These are phyloP conservation scores for Blastobotrys ciferrii DNA, from an alignment of 1,139 yeast species.

Conservation along the genomic window DNA sequence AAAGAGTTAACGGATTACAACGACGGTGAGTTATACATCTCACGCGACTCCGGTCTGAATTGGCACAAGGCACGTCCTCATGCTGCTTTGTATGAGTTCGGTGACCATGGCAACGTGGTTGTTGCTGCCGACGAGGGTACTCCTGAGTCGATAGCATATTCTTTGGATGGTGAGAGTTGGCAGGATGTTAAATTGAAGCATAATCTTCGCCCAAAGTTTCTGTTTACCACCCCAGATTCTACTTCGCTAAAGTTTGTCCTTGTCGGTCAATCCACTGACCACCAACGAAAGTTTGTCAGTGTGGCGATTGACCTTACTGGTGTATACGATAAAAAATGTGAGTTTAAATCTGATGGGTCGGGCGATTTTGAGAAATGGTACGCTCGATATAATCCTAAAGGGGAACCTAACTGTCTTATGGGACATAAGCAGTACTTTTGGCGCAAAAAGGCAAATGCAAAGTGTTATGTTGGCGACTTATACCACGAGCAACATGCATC, in stretches of 20 bases:
- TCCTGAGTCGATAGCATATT: slow-evolving; percentile 43
- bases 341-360: slow-evolving; percentile 45
- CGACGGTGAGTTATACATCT: slow-evolving; percentile 48
- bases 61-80: slow-evolving; percentile 62
- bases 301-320: slow-evolving; percentile 61
- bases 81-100: slow-evolving; percentile 61
- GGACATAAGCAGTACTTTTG: slow-evolving; percentile 69
- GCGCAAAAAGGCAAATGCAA: slow-evolving; percentile 66
- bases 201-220: slow-evolving; percentile 42
- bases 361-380: slow-evolving; percentile 69
- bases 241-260: slow-evolving; percentile 60
- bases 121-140: slow-evolving; percentile 48
- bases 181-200: slow-evolving; percentile 48
- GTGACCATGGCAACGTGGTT: slow-evolving; percentile 77
- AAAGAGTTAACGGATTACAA: slow-evolving; percentile 26
- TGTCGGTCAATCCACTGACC: slow-evolving; percentile 44
- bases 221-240: slow-evolving; percentile 72
- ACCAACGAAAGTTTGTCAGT: slow-evolving; percentile 29
- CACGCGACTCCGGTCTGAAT: slow-evolving; percentile 74
- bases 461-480: slow-evolving; percentile 64
- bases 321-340: slow-evolving; percentile 44
- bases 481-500: slow-evolving; percentile 57
- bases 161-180: slow-evolving; percentile 76
- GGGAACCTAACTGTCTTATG: slow-evolving; percentile 61
- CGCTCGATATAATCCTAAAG: slow-evolving; percentile 51